Conservation (phyloP, 345 rosid species). For the Draba incana region DNA sequence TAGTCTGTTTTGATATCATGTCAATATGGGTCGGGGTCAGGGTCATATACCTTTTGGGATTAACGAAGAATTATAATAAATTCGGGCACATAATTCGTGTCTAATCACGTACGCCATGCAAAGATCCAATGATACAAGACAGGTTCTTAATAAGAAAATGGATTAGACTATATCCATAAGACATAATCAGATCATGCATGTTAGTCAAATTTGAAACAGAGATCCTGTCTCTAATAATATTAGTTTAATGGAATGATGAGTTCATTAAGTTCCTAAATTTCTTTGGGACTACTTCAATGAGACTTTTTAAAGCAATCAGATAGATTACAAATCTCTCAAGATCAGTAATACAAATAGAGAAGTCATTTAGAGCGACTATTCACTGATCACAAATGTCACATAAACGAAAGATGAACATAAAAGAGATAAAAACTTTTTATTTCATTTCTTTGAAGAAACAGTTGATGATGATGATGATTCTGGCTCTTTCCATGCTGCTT, state of each 20-base stretch:
- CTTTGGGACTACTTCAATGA: constrained; percentile 28
- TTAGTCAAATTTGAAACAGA: not conserved
- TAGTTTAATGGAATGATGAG: constrained; percentile 5
- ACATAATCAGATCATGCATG: constrained; percentile 27
- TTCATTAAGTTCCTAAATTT: constrained; percentile 14
- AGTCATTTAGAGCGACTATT: not conserved
- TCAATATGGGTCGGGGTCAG: constrained; percentile 20
- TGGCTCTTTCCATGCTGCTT: constrained; percentile 91
- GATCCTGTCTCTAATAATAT: constrained; percentile 12
- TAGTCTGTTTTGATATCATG: not conserved
- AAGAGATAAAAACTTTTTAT: not conserved
- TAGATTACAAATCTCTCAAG: constrained; percentile 22
- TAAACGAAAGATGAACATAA: constrained; percentile 8
- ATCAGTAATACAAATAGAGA: constrained; percentile 30
- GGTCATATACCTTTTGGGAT: constrained; percentile 42
- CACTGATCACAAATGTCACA: constrained; percentile 23
- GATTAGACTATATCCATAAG: constrained; percentile 9
- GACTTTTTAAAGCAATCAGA: not conserved
- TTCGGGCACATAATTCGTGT: constrained; percentile 2
- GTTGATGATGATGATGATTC: constrained; percentile 35
- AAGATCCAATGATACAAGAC: constrained; percentile 5
- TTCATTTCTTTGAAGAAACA: constrained; percentile 33
- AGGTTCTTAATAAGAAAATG: constrained; percentile 6
- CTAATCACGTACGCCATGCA: constrained; percentile 34
- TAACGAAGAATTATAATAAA: constrained; percentile 27